Evolutionary conservation across 2,329 filamentous ascomycete species (phyloP).

Genomic region (Paecilomyces niveus): DNA sequence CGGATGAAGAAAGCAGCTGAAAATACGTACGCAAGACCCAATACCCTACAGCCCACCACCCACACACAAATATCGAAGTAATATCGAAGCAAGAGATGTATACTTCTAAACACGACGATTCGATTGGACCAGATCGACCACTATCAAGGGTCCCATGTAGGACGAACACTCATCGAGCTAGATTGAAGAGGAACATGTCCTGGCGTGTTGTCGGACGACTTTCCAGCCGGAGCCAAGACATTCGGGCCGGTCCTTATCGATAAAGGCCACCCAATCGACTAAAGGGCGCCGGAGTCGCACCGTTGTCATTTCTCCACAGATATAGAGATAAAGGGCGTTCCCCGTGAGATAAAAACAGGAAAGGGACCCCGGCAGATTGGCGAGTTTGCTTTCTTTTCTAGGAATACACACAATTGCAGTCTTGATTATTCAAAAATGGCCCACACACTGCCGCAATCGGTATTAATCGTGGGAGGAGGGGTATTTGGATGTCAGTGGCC

Average conservation of each 20-base stretch:
- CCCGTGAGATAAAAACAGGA: neutral
- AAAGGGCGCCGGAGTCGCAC: neutral
- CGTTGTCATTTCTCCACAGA: neutral
- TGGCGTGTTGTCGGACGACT: neutral
- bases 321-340: neutral
- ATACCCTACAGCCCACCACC: neutral
- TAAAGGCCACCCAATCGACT: neutral
- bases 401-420: neutral
- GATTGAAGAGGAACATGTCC: neutral
- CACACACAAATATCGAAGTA: neutral
- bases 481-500: slow-evolving; percentile 35
- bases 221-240: neutral
- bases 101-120: neutral
- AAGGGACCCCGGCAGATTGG: neutral
- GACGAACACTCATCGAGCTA: neutral
- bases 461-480: slow-evolving; percentile 36
- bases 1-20: neutral
- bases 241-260: neutral
- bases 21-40: neutral
- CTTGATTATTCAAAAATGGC: neutral
- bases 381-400: neutral
- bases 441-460: slow-evolving; percentile 24
- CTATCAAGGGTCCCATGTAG: neutral
- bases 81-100: neutral
- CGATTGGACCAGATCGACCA: neutral